These are phyloP conservation scores for Macrocybe gigantea DNA, from an alignment of 768 basidiomycete genomes.

Conservation along the genomic window DNA sequence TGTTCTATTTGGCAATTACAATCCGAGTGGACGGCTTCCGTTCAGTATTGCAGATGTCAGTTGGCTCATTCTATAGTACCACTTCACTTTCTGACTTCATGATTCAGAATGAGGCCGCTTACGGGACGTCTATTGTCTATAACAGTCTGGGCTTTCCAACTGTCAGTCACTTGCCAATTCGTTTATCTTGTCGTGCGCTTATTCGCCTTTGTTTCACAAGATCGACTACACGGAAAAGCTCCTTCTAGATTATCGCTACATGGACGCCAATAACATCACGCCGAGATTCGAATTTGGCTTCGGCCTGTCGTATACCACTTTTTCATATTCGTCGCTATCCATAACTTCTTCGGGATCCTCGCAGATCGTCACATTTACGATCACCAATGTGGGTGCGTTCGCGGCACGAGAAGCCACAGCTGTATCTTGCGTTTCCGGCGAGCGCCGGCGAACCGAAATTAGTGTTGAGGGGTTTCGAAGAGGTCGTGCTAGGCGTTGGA, in stretches of 20 bases:
- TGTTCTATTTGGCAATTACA: constrained; percentile 70
- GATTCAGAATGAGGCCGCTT: constrained; percentile 28
- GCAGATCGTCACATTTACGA: constrained; percentile 32
- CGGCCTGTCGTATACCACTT: constrained; percentile 71
- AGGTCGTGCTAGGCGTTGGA: constrained; percentile 33
- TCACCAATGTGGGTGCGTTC: constrained; percentile 42
- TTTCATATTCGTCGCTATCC: constrained; percentile 50
- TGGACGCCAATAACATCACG: constrained; percentile 44
- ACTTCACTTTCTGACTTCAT: not conserved
- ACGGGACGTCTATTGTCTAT: constrained; percentile 39
- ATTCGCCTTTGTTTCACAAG: constrained; percentile 16
- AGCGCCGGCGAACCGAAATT: constrained; percentile 41
- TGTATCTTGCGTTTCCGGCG: constrained; percentile 46
- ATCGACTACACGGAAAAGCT: constrained; percentile 65
- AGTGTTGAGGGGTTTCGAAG: constrained; percentile 48
- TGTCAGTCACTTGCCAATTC: constrained; percentile 16
- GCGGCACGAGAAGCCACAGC: constrained; percentile 51
- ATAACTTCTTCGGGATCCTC: constrained; percentile 28
- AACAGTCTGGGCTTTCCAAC: constrained; percentile 33
- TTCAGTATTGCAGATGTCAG: constrained; percentile 67
- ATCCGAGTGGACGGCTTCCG: constrained; percentile 68
- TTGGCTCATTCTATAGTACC: not conserved
- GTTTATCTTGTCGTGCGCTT: not conserved
- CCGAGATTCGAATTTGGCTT: constrained; percentile 67
- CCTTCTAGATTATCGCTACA: constrained; percentile 64